Evolutionary conservation across 192 early-diverging fungal species (phyloP).

Genomic region (Coemansia reversa): DNA sequence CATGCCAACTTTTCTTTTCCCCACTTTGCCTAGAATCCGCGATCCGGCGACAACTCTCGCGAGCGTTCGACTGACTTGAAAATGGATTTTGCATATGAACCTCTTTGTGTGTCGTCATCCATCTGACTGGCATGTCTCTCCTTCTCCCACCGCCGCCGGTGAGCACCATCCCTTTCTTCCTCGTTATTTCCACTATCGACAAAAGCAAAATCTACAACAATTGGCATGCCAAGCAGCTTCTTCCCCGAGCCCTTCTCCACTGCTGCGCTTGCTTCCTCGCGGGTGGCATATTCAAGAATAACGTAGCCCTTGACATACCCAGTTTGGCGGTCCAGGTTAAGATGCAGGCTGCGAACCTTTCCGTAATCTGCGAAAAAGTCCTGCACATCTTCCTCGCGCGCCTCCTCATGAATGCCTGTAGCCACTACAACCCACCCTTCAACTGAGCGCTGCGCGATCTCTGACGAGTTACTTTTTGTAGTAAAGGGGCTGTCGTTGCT

Average conservation of each 20-base stretch:
- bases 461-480: background rate
- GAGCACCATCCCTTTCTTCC: background rate
- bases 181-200: conserved; percentile 43
- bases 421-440: conserved; percentile 97
- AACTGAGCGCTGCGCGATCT: conserved; percentile 54
- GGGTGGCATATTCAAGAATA: conserved; percentile 80
- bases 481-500: background rate
- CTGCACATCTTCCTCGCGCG: conserved; percentile 84
- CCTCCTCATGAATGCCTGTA: conserved; percentile 92
- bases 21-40: conserved; percentile 29
- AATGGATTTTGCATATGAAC: background rate
- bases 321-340: conserved; percentile 92
- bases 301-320: conserved; percentile 98
- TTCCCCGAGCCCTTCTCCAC: conserved; percentile 71
- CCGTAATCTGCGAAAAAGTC: conserved; percentile 91
- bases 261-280: conserved; percentile 77
- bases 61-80: conserved; percentile 14
- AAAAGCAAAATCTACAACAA: conserved; percentile 89
- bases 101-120: background rate
- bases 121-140: conserved; percentile 14
- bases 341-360: conserved; percentile 83
- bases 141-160: background rate
- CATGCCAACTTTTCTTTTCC: background rate
- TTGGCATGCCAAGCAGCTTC: conserved; percentile 69
- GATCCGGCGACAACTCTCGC: conserved; percentile 47